Conservation (phyloP, 139 green algal genomes). For the Ettlia oleoabundans region DNA sequence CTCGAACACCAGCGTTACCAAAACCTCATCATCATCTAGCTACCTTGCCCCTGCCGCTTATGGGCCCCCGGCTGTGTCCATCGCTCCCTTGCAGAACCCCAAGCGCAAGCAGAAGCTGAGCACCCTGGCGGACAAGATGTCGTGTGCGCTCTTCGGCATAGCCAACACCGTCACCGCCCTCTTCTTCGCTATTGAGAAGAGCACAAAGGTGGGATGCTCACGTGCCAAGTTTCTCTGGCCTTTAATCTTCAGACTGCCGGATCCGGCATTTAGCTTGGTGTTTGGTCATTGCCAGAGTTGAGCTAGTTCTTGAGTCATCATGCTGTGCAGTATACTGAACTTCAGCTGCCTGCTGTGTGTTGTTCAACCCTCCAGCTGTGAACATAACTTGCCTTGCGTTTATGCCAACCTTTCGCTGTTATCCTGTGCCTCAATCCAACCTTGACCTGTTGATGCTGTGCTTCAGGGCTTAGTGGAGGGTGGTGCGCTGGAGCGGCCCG, state of each 20-base stretch:
- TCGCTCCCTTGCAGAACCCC: constrained; percentile 41
- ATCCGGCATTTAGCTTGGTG: no score
- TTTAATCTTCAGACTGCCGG: neutral
- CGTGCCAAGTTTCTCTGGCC: neutral
- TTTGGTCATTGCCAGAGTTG: no score
- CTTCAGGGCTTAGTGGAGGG: constrained; percentile 68
- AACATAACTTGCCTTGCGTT: no score
- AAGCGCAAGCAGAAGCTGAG: constrained; percentile 44
- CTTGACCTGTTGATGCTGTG: no score
- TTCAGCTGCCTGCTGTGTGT: no score
- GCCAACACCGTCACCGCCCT: constrained; percentile 75
- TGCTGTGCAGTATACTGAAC: no score
- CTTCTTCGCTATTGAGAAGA: constrained; percentile 69
- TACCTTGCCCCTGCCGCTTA: neutral
- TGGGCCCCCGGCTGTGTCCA: neutral
- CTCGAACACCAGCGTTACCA: no score
- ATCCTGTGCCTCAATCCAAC: no score
- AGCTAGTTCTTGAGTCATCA: no score
- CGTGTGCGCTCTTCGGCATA: constrained; percentile 70
- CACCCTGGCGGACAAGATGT: constrained; percentile 57
- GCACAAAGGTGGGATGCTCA: constrained; percentile 44
- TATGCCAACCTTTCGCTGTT: no score
- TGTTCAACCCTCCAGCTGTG: no score
- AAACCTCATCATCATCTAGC: no score
- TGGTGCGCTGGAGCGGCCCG: constrained; percentile 52